Conservation (phyloP, 202 grass and related monocot species). For the Saccharum hybrid region DNA sequence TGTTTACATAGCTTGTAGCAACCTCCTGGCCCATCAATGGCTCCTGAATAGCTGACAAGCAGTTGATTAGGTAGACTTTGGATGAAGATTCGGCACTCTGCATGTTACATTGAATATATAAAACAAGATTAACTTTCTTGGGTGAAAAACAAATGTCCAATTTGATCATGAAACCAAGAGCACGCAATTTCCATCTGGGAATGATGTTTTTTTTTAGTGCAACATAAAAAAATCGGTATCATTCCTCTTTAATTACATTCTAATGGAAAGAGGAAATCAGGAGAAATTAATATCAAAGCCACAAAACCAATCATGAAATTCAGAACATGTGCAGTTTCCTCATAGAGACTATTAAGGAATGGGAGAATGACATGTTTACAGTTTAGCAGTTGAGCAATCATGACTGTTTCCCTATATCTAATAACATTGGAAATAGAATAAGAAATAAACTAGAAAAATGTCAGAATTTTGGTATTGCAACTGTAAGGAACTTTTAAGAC, state of each 20-base stretch:
- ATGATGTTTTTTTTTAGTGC: neutral
- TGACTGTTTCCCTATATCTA: neutral
- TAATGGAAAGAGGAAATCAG: conserved; percentile 10
- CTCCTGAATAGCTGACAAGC: conserved; percentile 93
- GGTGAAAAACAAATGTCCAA: conserved; percentile 25
- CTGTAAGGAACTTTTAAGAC: conserved; percentile 1
- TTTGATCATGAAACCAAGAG: conserved; percentile 12
- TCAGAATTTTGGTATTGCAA: conserved; percentile 14
- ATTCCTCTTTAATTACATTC: conserved; percentile 16
- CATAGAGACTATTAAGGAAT: neutral
- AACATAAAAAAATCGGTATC: neutral
- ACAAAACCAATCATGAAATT: conserved; percentile 9
- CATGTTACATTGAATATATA: conserved; percentile 38
- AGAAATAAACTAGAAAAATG: neutral
- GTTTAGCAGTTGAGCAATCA: neutral
- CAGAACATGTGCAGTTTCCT: neutral
- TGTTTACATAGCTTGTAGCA: conserved; percentile 71
- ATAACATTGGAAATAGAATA: neutral
- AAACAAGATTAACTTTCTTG: conserved; percentile 34
- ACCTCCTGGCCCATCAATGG: conserved; percentile 71
- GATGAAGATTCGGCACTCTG: conserved; percentile 78
- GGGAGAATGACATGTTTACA: conserved; percentile 14
- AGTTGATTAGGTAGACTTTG: conserved; percentile 96
- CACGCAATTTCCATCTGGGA: neutral
- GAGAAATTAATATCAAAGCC: conserved; percentile 19